A percentile compares a stretch with the other conserved stretches of the same genome.
phyloP scores from a whole-genome alignment of 805 yeast genomes.

The Pichia sporocuriosa region DNA sequence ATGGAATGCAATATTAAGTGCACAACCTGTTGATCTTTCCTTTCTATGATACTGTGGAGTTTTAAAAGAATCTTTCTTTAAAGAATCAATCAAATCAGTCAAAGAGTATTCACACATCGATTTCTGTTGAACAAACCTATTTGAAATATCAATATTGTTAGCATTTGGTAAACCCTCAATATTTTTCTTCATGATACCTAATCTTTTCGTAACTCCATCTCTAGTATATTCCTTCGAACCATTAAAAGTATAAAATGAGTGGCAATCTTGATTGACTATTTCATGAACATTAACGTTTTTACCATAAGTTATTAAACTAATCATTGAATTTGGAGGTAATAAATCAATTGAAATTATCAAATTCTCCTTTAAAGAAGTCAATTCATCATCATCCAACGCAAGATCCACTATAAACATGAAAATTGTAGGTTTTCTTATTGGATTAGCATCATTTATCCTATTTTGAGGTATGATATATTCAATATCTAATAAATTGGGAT shows the following conservation, averaged over 20 bases:
- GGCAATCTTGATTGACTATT: conserved; percentile 31
- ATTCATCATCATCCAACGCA: conserved; percentile 41
- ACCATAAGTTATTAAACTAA: conserved; percentile 56
- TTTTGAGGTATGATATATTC: conserved; percentile 38
- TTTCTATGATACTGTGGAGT: conserved; percentile 39
- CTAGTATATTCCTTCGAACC: conserved; percentile 46
- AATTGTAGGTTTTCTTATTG: conserved; percentile 34
- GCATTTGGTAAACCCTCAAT: conserved; percentile 12
- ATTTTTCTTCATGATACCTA: conserved; percentile 39
- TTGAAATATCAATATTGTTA: conserved; percentile 16
- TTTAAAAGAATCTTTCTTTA: conserved; percentile 46
- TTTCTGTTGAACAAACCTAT: conserved; percentile 42
- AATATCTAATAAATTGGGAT: conserved; percentile 39
- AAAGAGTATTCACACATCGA: conserved; percentile 46
- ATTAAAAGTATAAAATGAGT: conserved; percentile 41
- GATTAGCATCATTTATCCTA: not conserved
- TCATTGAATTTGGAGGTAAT: conserved; percentile 48
- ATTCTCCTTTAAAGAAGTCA: conserved; percentile 45
- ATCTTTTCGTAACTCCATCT: conserved; percentile 38
- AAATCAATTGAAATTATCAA: conserved; percentile 35
- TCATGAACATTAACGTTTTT: conserved; percentile 55
- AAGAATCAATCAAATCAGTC: conserved; percentile 40
- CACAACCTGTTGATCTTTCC: conserved; percentile 53
- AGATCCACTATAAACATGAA: conserved; percentile 54
- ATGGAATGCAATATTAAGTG: conserved; percentile 42